Evolutionary conservation across 805 yeast species (phyloP).

Genomic region (Saccharomyces kudriavzevii): DNA sequence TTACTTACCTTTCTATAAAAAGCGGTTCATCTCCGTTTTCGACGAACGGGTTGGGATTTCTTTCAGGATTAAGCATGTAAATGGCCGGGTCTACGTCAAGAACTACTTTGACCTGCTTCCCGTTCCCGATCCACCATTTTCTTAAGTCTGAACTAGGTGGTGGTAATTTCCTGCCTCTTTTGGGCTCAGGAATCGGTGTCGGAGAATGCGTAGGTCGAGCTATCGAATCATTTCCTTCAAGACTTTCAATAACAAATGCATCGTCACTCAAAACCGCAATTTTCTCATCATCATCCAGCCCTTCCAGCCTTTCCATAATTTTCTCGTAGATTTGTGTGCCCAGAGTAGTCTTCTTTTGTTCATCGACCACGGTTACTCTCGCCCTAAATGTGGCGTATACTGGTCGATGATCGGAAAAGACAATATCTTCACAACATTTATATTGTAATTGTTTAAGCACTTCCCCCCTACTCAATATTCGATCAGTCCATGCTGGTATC

Average conservation of each 20-base stretch:
- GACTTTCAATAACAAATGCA: slow-evolving; percentile 23
- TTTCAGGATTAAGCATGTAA: slow-evolving; percentile 57
- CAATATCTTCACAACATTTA: slow-evolving; percentile 45
- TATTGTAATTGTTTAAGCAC: slow-evolving; percentile 54
- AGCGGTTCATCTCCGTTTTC: slow-evolving; percentile 38
- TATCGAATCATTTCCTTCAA: slow-evolving; percentile 24
- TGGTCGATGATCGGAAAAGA: slow-evolving; percentile 85
- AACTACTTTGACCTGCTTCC: slow-evolving; percentile 61
- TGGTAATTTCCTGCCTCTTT: slow-evolving; percentile 43
- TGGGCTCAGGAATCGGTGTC: slow-evolving; percentile 8
- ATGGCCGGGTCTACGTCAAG: slow-evolving; percentile 35
- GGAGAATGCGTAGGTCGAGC: slow-evolving; percentile 11
- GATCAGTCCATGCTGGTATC: slow-evolving; percentile 96
- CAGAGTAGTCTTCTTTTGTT: slow-evolving; percentile 40
- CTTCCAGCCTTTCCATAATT: slow-evolving; percentile 41
- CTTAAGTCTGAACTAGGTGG: slow-evolving; percentile 78
- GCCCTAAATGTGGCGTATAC: slow-evolving; percentile 68
- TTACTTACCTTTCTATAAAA: slow-evolving; percentile 11
- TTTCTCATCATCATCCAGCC: slow-evolving; percentile 33
- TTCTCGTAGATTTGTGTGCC: slow-evolving; percentile 50
- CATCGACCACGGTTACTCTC: slow-evolving; percentile 57
- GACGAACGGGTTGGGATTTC: slow-evolving; percentile 67
- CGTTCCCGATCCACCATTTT: slow-evolving; percentile 91
- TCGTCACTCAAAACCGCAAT: slow-evolving; percentile 40
- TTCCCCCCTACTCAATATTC: slow-evolving; percentile 63